Conservation (phyloP, 352 stramenopile genomes). For the Pythium pyrilobum region DNA sequence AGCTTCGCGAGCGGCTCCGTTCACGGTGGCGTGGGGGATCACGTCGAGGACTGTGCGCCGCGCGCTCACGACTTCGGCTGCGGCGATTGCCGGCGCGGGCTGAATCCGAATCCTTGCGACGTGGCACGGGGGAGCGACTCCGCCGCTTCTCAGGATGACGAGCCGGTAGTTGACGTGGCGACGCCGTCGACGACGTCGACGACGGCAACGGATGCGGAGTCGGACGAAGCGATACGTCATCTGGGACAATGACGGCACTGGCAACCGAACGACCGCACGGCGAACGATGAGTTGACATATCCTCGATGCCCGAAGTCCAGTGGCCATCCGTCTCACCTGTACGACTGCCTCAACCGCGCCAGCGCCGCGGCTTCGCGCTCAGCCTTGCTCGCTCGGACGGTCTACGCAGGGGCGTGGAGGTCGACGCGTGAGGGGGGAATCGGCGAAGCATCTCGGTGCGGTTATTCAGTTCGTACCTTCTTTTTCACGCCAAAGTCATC, state of each 20-base stretch:
- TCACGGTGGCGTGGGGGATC: not conserved
- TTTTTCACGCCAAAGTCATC: conserved; percentile 86
- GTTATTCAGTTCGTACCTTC: conserved; percentile 31
- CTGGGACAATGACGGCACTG: conserved; percentile 15
- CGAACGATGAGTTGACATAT: no score
- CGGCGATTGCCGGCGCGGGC: conserved; percentile 13
- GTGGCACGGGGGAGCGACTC: not conserved
- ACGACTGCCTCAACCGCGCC: conserved; percentile 71
- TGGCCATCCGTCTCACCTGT: conserved; percentile 67
- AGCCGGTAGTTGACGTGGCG: not conserved
- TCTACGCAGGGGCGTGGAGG: conserved; percentile 19
- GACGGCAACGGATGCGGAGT: conserved; percentile 1
- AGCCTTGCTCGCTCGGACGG: conserved; percentile 61
- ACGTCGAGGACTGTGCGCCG: conserved; percentile 12
- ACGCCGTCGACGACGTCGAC: not conserved
- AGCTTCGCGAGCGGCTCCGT: conserved; percentile 14
- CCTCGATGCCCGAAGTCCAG: no score
- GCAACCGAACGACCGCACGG: no score
- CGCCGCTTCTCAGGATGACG: not conserved
- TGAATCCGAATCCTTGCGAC: conserved; percentile 20
- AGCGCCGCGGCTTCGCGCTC: conserved; percentile 80
- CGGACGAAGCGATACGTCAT: not conserved
- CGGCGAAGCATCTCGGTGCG: not conserved
- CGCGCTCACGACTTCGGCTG: conserved; percentile 19
- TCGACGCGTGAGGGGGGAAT: no score